Conservation (phyloP, 148 eudicot genomes). For the Rhododendron henanense region DNA sequence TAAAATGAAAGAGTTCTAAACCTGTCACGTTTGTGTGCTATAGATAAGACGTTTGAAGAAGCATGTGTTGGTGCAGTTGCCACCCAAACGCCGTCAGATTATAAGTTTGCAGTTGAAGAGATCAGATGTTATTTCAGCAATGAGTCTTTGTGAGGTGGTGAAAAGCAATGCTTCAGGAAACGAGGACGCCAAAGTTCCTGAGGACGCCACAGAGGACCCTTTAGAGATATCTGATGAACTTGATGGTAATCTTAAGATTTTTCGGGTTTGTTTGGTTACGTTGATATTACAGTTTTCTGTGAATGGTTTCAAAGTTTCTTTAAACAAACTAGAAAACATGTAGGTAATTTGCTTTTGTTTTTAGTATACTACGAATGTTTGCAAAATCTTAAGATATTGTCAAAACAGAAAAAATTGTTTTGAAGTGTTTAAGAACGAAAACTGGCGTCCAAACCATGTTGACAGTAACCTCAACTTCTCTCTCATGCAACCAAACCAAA, state of each 20-base stretch:
- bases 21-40: slow-evolving; percentile 12
- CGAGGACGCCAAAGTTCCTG: slow-evolving; percentile 24
- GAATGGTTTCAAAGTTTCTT: not conserved
- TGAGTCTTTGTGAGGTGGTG: slow-evolving; percentile 29
- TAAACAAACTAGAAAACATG: not conserved
- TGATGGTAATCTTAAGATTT: slow-evolving; percentile 34
- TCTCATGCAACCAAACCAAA: not conserved
- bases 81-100: slow-evolving; percentile 91
- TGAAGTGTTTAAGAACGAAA: not conserved
- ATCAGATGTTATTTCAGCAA: slow-evolving; percentile 63
- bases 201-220: slow-evolving; percentile 31
- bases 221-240: slow-evolving; percentile 30
- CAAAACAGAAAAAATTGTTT: not conserved
- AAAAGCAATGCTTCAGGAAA: slow-evolving; percentile 26
- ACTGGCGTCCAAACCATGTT: not conserved
- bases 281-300: not conserved
- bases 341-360: not conserved
- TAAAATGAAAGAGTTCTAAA: not conserved
- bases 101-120: slow-evolving; percentile 60
- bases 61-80: slow-evolving; percentile 77
- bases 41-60: slow-evolving; percentile 97
- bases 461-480: not conserved
- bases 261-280: not conserved
- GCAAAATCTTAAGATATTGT: not conserved
- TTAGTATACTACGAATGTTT: not conserved